Evolutionary conservation across 805 yeast genomes (phyloP).

Genomic region (Saccharomycopsis sp.): DNA sequence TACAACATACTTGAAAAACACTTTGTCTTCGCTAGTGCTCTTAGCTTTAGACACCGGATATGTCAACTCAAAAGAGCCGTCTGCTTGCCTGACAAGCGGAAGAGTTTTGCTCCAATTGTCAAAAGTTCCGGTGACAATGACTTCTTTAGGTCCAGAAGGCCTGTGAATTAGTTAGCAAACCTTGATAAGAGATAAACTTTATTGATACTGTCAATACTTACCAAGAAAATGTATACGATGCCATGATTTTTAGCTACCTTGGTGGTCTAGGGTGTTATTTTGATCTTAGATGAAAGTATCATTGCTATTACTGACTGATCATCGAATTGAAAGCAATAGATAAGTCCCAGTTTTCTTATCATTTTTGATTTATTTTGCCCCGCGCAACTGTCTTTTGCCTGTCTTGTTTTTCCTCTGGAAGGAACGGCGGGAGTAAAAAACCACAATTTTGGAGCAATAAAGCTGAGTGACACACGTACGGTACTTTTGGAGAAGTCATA

Average conservation of each 20-base stretch:
- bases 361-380: neutral
- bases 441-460: neutral
- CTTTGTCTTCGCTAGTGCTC: conserved; percentile 30
- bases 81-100: conserved; percentile 52
- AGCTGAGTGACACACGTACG: too few relatives aligned
- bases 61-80: conserved; percentile 54
- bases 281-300: neutral
- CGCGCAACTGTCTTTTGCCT: too few relatives aligned
- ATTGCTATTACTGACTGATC: neutral
- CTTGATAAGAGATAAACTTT: neutral
- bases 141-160: conserved; percentile 49
- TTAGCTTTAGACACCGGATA: conserved; percentile 41
- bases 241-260: too few relatives aligned
- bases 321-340: too few relatives aligned
- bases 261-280: neutral
- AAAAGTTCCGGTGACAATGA: conserved; percentile 63
- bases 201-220: neutral
- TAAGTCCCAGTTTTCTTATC: too few relatives aligned
- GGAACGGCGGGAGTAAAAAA: neutral
- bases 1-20: conserved; percentile 53
- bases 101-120: conserved; percentile 60
- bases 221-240: conserved; percentile 1
- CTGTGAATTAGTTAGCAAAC: too few relatives aligned
- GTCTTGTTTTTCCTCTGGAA: neutral
- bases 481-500: too few relatives aligned